A percentile compares a stretch with the other conserved stretches of the same genome.
Evolutionary conservation across 139 green algal genomes (phyloP).

Genomic region (Tetraselmis chui): DNA sequence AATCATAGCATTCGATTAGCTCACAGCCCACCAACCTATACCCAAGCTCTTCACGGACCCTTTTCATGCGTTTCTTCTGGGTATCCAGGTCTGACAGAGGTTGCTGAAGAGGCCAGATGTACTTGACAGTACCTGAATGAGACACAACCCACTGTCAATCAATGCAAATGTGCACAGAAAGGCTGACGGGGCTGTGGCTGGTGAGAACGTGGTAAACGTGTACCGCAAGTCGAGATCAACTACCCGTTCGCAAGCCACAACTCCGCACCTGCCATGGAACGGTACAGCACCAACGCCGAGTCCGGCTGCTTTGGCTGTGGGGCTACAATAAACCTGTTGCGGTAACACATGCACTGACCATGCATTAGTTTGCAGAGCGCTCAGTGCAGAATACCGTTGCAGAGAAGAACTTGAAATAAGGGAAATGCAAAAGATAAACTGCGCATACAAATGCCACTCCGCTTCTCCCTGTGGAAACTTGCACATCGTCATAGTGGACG

Average conservation of each 20-base stretch:
- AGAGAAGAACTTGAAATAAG: too few species aligned
- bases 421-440: background rate
- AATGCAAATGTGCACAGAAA: too few species aligned
- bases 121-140: constrained; percentile 55
- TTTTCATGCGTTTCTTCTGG: constrained; percentile 53
- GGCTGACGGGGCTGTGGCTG: background rate
- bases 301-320: constrained; percentile 15
- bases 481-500: too few species aligned
- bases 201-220: background rate
- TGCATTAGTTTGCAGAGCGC: too few species aligned
- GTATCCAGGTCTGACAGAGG: constrained; percentile 54
- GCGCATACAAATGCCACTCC: background rate
- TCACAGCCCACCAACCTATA: constrained; percentile 67
- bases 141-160: too few species aligned
- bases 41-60: constrained; percentile 44
- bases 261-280: constrained; percentile 43
- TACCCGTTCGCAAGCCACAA: background rate
- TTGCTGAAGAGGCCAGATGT: constrained; percentile 70
- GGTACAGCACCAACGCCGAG: constrained; percentile 46
- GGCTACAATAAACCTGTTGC: background rate
- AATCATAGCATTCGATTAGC: constrained; percentile 66
- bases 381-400: too few species aligned
- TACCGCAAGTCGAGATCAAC: background rate
- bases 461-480: too few species aligned
- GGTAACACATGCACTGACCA: too few species aligned